phyloP scores from a whole-genome alignment of 495 filamentous ascomycete species.

The Hypoxylon fragiforme region DNA sequence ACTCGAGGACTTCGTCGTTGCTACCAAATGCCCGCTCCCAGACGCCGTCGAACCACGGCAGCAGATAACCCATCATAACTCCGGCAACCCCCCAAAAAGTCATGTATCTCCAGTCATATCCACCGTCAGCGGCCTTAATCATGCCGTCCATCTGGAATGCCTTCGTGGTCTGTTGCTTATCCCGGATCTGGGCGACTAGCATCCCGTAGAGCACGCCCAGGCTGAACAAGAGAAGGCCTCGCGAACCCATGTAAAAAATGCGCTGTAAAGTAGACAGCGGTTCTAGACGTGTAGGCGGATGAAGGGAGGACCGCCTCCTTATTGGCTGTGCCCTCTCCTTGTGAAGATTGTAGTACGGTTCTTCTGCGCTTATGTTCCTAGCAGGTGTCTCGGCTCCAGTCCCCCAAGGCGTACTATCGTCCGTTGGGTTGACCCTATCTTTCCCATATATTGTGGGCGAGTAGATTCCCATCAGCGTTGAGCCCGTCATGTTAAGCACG shows the following conservation, averaged over 20 bases:
- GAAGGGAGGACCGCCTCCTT: slow-evolving; percentile 31
- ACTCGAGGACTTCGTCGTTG: slow-evolving; percentile 21
- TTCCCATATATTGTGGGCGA: slow-evolving; percentile 61
- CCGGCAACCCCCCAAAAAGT: slow-evolving; percentile 81
- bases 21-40: slow-evolving; percentile 47
- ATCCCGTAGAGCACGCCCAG: slow-evolving; percentile 85
- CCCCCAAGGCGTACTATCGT: slow-evolving; percentile 63
- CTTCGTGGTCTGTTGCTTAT: slow-evolving; percentile 26
- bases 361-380: slow-evolving; percentile 35
- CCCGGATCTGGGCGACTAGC: slow-evolving; percentile 73
- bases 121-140: slow-evolving; percentile 36
- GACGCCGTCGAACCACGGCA: slow-evolving; percentile 82
- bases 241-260: slow-evolving; percentile 47
- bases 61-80: slow-evolving; percentile 70
- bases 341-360: slow-evolving; percentile 35
- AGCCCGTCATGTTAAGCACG: slow-evolving; percentile 82
- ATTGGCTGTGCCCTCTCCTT: slow-evolving; percentile 24
- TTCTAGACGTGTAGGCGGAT: slow-evolving; percentile 5
- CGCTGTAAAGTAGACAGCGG: slow-evolving; percentile 24
- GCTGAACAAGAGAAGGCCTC: slow-evolving; percentile 70
- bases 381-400: slow-evolving; percentile 69
- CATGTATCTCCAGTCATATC: slow-evolving; percentile 69
- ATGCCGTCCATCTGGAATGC: slow-evolving; percentile 63
- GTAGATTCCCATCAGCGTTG: slow-evolving; percentile 91
- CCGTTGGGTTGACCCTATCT: slow-evolving; percentile 39